These are phyloP conservation scores for Neoboletus subvelutipes DNA, from an alignment of 768 basidiomycete species.

Conservation along the genomic window DNA sequence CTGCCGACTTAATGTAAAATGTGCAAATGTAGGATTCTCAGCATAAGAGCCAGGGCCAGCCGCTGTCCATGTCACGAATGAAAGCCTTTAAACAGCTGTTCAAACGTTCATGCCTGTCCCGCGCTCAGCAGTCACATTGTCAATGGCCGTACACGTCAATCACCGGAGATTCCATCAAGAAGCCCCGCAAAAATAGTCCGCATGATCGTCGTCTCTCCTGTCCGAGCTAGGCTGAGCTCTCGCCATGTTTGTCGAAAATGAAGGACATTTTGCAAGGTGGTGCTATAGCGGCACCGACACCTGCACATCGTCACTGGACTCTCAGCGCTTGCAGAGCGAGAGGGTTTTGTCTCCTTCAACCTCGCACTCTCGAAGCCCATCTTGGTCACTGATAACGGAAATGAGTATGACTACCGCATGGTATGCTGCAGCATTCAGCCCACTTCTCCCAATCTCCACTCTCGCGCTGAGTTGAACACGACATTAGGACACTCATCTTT, in stretches of 20 bases:
- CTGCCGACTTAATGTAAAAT: not conserved
- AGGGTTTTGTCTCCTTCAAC: not conserved
- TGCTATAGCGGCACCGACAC: conserved; percentile 4
- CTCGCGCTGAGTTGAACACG: not conserved
- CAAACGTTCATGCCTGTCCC: not conserved
- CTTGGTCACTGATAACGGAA: conserved; percentile 26
- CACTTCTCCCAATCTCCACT: not conserved
- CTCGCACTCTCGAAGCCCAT: not conserved
- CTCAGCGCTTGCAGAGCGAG: not conserved
- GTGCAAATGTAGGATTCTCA: conserved; percentile 8
- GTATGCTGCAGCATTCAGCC: not conserved
- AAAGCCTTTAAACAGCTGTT: not conserved
- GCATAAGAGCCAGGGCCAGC: not conserved
- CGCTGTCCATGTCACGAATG: not conserved
- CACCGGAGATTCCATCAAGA: conserved; percentile 8
- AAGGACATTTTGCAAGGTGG: not conserved
- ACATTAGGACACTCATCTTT: not conserved
- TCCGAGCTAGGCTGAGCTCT: not conserved
- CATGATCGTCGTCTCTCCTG: conserved; percentile 6
- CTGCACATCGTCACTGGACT: not conserved
- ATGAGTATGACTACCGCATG: conserved; percentile 20
- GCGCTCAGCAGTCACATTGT: not conserved
- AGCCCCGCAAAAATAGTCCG: not conserved
- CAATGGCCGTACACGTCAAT: conserved; percentile 7
- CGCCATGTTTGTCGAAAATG: not conserved